A percentile compares a stretch with the other conserved stretches of the same genome.
Conservation (phyloP, 73 alveolate genomes). For the Effrenium voratum region DNA sequence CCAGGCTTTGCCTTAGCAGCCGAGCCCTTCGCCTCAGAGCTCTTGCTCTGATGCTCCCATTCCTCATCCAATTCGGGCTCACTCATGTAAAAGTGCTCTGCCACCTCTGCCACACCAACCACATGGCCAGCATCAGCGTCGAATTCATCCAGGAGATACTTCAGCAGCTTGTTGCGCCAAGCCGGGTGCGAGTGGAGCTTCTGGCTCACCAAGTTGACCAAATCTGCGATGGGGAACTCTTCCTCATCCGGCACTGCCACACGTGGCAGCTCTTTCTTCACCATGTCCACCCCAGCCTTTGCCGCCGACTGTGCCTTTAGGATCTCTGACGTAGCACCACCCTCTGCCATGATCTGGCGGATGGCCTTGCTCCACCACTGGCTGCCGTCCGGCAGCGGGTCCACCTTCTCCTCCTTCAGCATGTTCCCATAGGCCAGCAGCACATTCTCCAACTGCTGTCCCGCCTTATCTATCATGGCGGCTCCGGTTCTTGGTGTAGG, state of each 20-base stretch:
- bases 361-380: neutral
- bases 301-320: neutral
- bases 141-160: neutral
- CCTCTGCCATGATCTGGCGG: neutral
- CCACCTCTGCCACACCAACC: neutral
- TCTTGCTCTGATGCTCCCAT: neutral
- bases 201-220: neutral
- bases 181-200: neutral
- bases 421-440: neutral
- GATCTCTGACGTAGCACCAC: neutral
- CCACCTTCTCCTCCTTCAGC: neutral
- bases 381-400: neutral
- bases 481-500: conserved; percentile 7
- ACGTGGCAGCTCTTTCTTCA: neutral
- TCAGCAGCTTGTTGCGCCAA: neutral
- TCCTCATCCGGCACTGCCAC: neutral
- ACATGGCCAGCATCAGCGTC: neutral
- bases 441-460: neutral
- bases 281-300: neutral
- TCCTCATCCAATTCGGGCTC: neutral
- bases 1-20: no score
- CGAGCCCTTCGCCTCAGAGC: neutral
- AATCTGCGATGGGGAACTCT: neutral
- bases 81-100: neutral
- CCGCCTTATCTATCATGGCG: neutral